Percentiles rank a stretch among this genome's conserved stretches.
phyloP scores from a whole-genome alignment of 148 eudicot genomes.

The Chenopodium album region DNA sequence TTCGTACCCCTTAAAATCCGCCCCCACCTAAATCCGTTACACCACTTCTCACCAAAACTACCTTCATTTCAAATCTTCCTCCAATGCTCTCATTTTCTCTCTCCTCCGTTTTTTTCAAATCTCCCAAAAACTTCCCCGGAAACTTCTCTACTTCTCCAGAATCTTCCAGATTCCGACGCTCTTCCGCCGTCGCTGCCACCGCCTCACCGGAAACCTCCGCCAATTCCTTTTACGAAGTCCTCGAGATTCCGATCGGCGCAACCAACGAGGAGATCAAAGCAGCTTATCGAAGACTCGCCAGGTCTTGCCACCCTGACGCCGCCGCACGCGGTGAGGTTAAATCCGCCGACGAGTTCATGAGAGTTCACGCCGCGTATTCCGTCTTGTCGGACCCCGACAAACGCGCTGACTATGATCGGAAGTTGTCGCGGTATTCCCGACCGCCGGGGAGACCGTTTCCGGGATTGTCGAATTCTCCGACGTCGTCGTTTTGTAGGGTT shows the following conservation, averaged over 20 bases:
- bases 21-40: neutral
- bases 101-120: neutral
- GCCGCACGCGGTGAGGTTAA: slow-evolving; percentile 15
- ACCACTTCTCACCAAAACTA: slow-evolving; percentile 9
- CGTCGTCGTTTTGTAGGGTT: slow-evolving; percentile 23
- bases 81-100: slow-evolving; percentile 32
- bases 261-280: slow-evolving; percentile 52
- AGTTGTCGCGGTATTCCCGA: slow-evolving; percentile 21
- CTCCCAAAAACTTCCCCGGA: slow-evolving; percentile 2
- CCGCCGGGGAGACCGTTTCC: neutral
- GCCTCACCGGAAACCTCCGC: slow-evolving; percentile 14
- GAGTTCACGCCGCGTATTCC: slow-evolving; percentile 54
- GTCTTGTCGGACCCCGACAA: slow-evolving; percentile 63
- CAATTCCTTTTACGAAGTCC: slow-evolving; percentile 47
- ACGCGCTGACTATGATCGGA: slow-evolving; percentile 61
- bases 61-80: neutral
- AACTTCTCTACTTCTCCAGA: slow-evolving; percentile 1
- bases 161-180: slow-evolving; percentile 6
- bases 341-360: slow-evolving; percentile 44
- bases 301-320: slow-evolving; percentile 64
- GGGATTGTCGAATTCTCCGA: slow-evolving; percentile 5
- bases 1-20: neutral
- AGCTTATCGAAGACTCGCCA: slow-evolving; percentile 62
- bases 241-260: slow-evolving; percentile 50
- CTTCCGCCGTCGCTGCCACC: slow-evolving; percentile 5